Evolutionary conservation across 192 early-diverging fungal species (phyloP).

Genomic region (Diversispora eburnea): DNA sequence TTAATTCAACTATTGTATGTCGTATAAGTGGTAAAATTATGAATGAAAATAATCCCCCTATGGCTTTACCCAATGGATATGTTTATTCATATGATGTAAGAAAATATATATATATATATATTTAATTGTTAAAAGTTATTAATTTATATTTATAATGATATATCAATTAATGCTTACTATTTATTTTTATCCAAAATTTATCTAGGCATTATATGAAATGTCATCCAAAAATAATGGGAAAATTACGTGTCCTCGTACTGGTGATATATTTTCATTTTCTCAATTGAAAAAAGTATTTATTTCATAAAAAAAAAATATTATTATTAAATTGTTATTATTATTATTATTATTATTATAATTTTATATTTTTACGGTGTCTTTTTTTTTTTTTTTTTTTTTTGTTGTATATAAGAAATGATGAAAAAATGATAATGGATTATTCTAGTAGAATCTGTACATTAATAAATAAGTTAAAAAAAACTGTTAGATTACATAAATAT

Average conservation of each 20-base stretch:
- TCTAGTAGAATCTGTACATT: no score
- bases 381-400: no score
- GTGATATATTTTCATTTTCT: constrained; percentile 46
- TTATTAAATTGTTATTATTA: no score
- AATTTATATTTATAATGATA: not conserved
- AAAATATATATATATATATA: not conserved
- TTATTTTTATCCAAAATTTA: not conserved
- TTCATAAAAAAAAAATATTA: constrained; percentile 40
- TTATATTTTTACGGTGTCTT: no score
- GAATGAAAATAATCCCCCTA: constrained; percentile 94
- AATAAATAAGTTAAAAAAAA: no score
- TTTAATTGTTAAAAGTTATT: not conserved
- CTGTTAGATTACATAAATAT: no score
- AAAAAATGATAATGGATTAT: no score
- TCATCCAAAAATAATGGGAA: constrained; percentile 60
- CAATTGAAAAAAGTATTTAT: constrained; percentile 79
- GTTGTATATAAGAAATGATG: no score
- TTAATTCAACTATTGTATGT: constrained; percentile 93
- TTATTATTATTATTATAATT: no score
- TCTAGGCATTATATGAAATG: constrained; percentile 66
- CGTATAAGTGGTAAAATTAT: constrained; percentile 88
- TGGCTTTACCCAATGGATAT: constrained; percentile 94
- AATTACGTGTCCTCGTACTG: constrained; percentile 72
- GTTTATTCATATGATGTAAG: constrained; percentile 85
- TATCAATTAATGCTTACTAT: not conserved